A percentile compares a stretch with the other conserved stretches of the same genome.
Conservation (phyloP, 805 yeast genomes). For the Nakazawaea sp. region DNA sequence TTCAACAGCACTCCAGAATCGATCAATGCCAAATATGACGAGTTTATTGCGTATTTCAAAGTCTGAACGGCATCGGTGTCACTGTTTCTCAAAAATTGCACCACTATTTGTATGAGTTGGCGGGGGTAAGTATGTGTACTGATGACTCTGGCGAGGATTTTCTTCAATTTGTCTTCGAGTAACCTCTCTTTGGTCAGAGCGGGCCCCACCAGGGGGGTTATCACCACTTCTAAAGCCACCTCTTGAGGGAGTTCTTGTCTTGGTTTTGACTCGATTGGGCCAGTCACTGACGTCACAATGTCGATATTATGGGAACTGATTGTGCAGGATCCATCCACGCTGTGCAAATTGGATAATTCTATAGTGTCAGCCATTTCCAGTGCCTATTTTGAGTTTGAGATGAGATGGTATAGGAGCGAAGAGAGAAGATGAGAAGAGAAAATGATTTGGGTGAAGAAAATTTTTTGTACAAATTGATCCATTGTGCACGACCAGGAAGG, state of each 20-base stretch:
- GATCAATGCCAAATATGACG: slow-evolving; percentile 64
- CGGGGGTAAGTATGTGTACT: slow-evolving; percentile 68
- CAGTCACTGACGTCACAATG: slow-evolving; percentile 73
- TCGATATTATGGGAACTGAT: slow-evolving; percentile 36
- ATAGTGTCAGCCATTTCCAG: too few relatives aligned
- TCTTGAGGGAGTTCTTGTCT: slow-evolving; percentile 80
- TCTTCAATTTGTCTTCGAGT: slow-evolving; percentile 63
- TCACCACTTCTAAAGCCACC: slow-evolving; percentile 70
- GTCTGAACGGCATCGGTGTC: slow-evolving; percentile 19
- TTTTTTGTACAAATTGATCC: background rate
- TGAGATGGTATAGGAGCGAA: background rate
- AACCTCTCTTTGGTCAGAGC: slow-evolving; percentile 68
- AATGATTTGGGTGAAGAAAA: background rate
- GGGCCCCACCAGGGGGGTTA: slow-evolving; percentile 74
- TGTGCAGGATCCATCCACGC: slow-evolving; percentile 68
- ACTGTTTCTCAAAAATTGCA: slow-evolving; percentile 56
- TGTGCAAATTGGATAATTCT: slow-evolving; percentile 13
- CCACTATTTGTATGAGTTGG: slow-evolving; percentile 63
- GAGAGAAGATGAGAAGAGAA: background rate
- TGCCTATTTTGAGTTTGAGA: background rate
- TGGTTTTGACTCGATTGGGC: slow-evolving; percentile 81
- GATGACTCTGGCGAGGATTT: slow-evolving; percentile 54
- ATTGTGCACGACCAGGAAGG: background rate
- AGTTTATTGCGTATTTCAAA: slow-evolving; percentile 16
- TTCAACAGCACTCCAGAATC: slow-evolving; percentile 73